These are phyloP conservation scores for Cryptococcus floricola DNA, from an alignment of 1,284 basidiomycete species.

Conservation along the genomic window DNA sequence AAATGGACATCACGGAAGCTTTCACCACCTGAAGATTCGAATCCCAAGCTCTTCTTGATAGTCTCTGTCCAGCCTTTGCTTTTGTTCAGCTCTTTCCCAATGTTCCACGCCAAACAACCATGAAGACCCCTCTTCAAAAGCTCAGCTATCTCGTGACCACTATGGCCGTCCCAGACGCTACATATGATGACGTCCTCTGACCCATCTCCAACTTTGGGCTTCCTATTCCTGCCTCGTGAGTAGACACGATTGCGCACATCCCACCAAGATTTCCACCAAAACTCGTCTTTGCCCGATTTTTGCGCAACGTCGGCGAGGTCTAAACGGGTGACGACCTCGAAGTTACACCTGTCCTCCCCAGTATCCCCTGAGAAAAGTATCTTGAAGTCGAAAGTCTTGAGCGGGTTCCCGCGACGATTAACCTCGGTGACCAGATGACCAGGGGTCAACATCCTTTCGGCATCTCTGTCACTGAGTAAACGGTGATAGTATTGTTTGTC, in stretches of 20 bases:
- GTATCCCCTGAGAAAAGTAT: no score
- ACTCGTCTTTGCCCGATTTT: neutral
- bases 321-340: neutral
- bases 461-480: no score
- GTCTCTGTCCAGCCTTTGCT: neutral
- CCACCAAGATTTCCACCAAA: neutral
- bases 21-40: neutral
- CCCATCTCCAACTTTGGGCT: conserved; percentile 8
- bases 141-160: neutral
- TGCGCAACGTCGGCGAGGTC: neutral
- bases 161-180: conserved; percentile 9
- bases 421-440: no score
- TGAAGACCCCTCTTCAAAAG: conserved; percentile 7
- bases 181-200: conserved; percentile 9
- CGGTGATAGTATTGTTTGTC: no score
- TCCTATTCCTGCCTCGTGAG: neutral
- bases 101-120: conserved; percentile 7
- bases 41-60: neutral
- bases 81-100: neutral
- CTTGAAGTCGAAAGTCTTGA: no score
- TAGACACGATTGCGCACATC: neutral
- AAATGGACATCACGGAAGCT: neutral
- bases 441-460: no score
- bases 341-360: neutral
- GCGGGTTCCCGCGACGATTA: no score